These are phyloP conservation scores for Juglanconis juglandina DNA, from an alignment of 2,329 filamentous ascomycete genomes.

Conservation along the genomic window DNA sequence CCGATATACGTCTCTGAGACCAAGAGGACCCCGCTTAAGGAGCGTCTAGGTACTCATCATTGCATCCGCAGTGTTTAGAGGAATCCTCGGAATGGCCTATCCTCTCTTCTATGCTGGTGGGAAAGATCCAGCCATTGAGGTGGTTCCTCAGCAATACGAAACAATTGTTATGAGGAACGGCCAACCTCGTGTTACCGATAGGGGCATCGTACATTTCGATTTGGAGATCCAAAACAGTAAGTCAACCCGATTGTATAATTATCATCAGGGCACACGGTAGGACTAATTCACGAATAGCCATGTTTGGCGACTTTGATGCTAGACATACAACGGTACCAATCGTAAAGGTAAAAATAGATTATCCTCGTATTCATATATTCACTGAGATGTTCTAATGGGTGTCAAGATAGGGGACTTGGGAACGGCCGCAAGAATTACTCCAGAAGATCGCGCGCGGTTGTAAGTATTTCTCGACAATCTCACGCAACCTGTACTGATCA, in stretches of 20 bases:
- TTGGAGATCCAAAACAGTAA: slow-evolving; percentile 2
- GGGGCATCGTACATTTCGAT: slow-evolving; percentile 3
- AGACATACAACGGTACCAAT: background rate
- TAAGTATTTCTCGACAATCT: background rate
- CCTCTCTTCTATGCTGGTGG: background rate
- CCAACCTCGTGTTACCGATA: background rate
- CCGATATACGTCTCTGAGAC: too few species aligned
- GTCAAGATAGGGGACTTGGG: slow-evolving; percentile 8
- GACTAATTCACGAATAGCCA: background rate
- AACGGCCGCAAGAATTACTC: background rate
- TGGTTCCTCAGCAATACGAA: slow-evolving; percentile 1
- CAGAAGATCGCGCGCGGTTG: background rate
- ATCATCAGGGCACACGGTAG: too few species aligned
- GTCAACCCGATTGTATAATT: background rate
- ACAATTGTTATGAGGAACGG: background rate
- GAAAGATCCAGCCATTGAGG: background rate
- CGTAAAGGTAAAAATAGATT: background rate
- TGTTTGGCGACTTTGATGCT: slow-evolving; percentile 4
- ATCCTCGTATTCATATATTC: background rate
- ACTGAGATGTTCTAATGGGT: background rate
- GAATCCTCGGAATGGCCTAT: background rate
- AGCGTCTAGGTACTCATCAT: background rate
- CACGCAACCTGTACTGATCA: background rate
- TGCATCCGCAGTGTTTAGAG: background rate
- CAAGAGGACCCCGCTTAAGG: too few species aligned